Percentiles rank a stretch among this genome's conserved stretches.
Conservation (phyloP, 768 basidiomycete genomes). For the Favolaschia claudopus region DNA sequence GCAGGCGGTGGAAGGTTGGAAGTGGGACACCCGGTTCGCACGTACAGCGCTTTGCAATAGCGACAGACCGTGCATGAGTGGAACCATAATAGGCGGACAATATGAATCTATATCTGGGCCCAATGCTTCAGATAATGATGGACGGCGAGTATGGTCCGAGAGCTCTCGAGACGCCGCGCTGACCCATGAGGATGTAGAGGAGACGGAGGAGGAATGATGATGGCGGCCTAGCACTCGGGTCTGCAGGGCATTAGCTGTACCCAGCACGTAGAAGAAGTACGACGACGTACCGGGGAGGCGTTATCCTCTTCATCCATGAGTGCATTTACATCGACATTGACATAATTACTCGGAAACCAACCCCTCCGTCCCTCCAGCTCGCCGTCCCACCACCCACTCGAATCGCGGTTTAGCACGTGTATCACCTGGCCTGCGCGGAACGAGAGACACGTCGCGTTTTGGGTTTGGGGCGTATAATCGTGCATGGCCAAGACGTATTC, state of each 20-base stretch:
- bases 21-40: conserved; percentile 80
- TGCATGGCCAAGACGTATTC: conserved; percentile 94
- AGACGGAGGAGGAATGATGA: conserved; percentile 56
- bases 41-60: conserved; percentile 87
- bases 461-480: conserved; percentile 80
- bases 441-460: conserved; percentile 81
- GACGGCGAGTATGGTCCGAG: conserved; percentile 49
- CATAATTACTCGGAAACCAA: conserved; percentile 99
- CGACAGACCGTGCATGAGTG: conserved; percentile 84
- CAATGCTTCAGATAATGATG: conserved; percentile 53
- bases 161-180: conserved; percentile 48
- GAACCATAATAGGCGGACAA: conserved; percentile 81
- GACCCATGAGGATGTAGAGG: conserved; percentile 63
- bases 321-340: conserved; percentile 68
- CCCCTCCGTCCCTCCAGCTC: conserved; percentile 88
- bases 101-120: conserved; percentile 65
- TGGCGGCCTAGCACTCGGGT: conserved; percentile 54
- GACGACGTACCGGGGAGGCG: conserved; percentile 41
- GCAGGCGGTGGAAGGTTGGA: conserved; percentile 92
- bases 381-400: conserved; percentile 98
- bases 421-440: conserved; percentile 94
- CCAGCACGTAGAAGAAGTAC: conserved; percentile 8
- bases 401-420: conserved; percentile 86
- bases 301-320: conserved; percentile 65
- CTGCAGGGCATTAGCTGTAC: conserved; percentile 21